Evolutionary conservation across 495 filamentous ascomycete species (phyloP), one percentile per base, ranked within the genome.

Genomic region (Diplogelasinospora grovesii): DNA sequence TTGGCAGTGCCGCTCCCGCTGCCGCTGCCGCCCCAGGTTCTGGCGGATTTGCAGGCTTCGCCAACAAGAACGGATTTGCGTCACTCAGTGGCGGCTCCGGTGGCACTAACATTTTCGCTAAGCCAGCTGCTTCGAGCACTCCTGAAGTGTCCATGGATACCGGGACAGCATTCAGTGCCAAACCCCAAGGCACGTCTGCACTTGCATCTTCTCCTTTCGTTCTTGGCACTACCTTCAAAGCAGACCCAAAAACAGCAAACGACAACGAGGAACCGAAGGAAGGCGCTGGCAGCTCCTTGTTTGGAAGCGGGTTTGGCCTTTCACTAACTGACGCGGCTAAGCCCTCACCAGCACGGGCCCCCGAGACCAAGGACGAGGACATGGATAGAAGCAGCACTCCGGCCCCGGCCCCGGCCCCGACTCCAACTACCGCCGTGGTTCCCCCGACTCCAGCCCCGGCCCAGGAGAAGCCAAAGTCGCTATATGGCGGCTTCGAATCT

Each of bases 201-300:
- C 82, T 88, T 56, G 78, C 80, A 11, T 56, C 68, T 23, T 63
- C 67, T 36, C 70, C 74, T 0, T 95, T 96, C 56, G 77, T 78
- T 18, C 70, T 96, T 15, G 81, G 75, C 2, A 85, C 82, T 29
- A 83, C 78, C 10, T 96, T 96, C 63, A 88, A 92, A 58, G 70
- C 70, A 21, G 89, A 94, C 54, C 73, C 72, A 7, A 34, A 49
- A 14, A 65, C 71, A 36, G 74, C 74, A 18, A 75, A 73, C 34
- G 78, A 83, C 45, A 79, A 82, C 47, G 61, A 60, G 14, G 69
- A 77, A 8, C 73, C 76, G 25, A 60, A 73, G 14, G 48, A 59
- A 9, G 64, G 63, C 10, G 43, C 54, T 34, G 56, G 57, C 23
- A 62, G 53, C 11, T 73, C 68, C 20, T 60, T 77, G 40, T 83